Evolutionary conservation across 2,329 filamentous ascomycete species (phyloP).

Genomic region (Amphichorda felina): DNA sequence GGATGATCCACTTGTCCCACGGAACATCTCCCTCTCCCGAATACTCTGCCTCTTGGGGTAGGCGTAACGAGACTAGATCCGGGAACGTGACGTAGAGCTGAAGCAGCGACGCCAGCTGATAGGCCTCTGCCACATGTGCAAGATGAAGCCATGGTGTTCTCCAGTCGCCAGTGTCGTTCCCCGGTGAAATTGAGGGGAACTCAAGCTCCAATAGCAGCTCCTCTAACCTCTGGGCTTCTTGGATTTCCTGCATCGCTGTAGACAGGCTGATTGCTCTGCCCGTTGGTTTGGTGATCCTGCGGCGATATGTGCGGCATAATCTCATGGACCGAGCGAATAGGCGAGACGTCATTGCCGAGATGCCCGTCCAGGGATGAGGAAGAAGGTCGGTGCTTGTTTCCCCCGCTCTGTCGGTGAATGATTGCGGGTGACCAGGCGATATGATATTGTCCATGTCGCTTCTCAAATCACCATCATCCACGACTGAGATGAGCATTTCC

Average conservation of each 20-base stretch:
- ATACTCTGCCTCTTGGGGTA: slow-evolving; percentile 11
- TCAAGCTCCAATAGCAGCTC: slow-evolving; percentile 20
- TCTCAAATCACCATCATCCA: slow-evolving; percentile 8
- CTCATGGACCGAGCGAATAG: slow-evolving; percentile 21
- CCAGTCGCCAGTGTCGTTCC: slow-evolving; percentile 14
- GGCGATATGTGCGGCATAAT: slow-evolving; percentile 21
- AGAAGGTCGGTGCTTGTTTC: slow-evolving; percentile 6
- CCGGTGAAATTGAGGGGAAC: slow-evolving; percentile 6
- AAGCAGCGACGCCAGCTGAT: slow-evolving; percentile 21
- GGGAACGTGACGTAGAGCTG: slow-evolving; percentile 27
- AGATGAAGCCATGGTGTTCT: slow-evolving; percentile 16
- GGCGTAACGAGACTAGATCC: slow-evolving; percentile 15
- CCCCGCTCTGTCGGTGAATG: not conserved
- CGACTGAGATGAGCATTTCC: slow-evolving; percentile 24
- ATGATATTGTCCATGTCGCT: not conserved
- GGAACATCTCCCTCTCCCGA: slow-evolving; percentile 9
- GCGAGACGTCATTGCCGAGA: slow-evolving; percentile 18
- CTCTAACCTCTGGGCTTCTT: slow-evolving; percentile 21
- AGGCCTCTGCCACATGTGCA: slow-evolving; percentile 22
- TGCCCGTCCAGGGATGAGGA: slow-evolving; percentile 24
- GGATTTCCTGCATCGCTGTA: slow-evolving; percentile 14
- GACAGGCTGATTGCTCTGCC: slow-evolving; percentile 10
- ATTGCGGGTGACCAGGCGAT: not conserved
- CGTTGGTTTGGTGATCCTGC: slow-evolving; percentile 9
- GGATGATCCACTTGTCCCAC: slow-evolving; percentile 24